Evolutionary conservation across 83 land plant species (phyloP), one percentile per base, ranked within the genome.

Genomic region (Thuja plicata): DNA sequence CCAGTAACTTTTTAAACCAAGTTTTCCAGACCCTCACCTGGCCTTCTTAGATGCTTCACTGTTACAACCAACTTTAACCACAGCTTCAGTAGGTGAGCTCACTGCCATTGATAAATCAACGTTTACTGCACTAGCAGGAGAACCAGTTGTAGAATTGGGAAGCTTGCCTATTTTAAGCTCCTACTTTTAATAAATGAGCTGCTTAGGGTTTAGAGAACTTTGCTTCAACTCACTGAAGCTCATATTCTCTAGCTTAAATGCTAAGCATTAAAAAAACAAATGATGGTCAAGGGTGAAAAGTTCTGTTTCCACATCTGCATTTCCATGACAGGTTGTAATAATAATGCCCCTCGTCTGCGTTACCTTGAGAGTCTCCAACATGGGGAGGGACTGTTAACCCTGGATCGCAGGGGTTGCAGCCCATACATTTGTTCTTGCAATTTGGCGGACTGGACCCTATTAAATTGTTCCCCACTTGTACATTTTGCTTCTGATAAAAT

Each of bases 271-370:
- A 54, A 15, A 54, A 54, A 54, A 15, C 0, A 54, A 54, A 66
- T 66, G 32, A 32, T 82, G 4, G 12, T 82, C 54, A 82, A 41
- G 85, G 85, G 54, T 82, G 85, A 46, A 82, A 82, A 43, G 34
- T 82, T 45, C 30, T 82, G 54, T 82, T 82, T 82, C 85, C 46
- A 27, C 85, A 82, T 46, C 43, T 82, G 30, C 85, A 82, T 82
- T 82, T 82, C 54, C 85, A 82, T 27, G 54, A n/a, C 5, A 82
- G 32, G 54, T 82, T 41, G 12, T 45, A 82, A 15, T 82, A 82
- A 46, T 27, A 19, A n/a, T 46, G 52, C 46, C 24, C 32, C 27
- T n/a, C 34, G 0, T 46, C 34, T 24, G 15, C 85, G 11, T 46
- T 24, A 82, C 34, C 11, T 24, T 43, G 54, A 45, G 46, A 41